A percentile compares a stretch with the other conserved stretches of the same genome.
phyloP scores from a whole-genome alignment of 1,139 yeast species.

The Kodamaea alishanica region DNA sequence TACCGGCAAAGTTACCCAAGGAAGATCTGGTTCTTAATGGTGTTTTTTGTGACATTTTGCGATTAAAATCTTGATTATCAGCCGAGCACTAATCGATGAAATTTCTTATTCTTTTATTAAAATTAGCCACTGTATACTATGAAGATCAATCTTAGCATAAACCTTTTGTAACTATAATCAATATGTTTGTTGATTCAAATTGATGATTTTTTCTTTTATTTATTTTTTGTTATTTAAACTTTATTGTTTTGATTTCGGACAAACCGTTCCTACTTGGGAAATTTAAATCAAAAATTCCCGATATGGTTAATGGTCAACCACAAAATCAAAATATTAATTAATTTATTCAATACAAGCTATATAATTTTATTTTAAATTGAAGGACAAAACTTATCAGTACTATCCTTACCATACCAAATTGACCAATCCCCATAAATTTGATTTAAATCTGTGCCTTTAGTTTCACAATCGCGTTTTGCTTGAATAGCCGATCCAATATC shows the following conservation, averaged over 20 bases:
- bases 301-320: too few relatives aligned
- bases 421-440: constrained; percentile 58
- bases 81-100: too few relatives aligned
- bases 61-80: too few relatives aligned
- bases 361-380: constrained; percentile 5
- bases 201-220: neutral
- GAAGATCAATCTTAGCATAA: too few relatives aligned
- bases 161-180: too few relatives aligned
- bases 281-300: too few relatives aligned
- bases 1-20: constrained; percentile 9
- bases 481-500: constrained; percentile 61
- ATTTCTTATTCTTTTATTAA: too few relatives aligned
- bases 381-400: constrained; percentile 52
- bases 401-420: constrained; percentile 65
- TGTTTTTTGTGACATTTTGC: constrained; percentile 15
- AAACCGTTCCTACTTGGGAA: constrained; percentile 1
- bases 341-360: neutral
- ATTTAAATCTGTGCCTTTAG: constrained; percentile 33
- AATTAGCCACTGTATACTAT: too few relatives aligned
- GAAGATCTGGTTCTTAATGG: constrained; percentile 15
- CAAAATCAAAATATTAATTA: neutral
- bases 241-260: constrained; percentile 3
- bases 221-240: neutral
- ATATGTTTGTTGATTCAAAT: too few relatives aligned
- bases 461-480: constrained; percentile 50